Conservation (phyloP, 345 rosid species). For the Kernera saxatilis region DNA sequence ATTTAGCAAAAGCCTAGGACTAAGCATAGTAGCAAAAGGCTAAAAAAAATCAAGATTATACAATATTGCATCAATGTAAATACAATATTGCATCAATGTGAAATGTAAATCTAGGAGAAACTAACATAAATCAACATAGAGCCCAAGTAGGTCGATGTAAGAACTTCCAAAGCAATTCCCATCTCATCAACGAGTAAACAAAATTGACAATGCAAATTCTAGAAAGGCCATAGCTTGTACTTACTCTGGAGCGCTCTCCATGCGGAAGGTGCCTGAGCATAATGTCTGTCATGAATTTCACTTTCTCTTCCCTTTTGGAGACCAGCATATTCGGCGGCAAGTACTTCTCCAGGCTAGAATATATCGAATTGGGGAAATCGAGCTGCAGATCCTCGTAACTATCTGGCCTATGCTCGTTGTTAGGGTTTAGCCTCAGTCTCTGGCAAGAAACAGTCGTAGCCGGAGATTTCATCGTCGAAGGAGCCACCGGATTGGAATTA, state of each 20-base stretch:
- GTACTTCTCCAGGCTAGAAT: conserved; percentile 72
- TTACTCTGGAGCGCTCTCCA: conserved; percentile 75
- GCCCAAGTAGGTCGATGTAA: not conserved
- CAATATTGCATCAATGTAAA: not conserved
- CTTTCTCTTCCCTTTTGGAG: conserved; percentile 52
- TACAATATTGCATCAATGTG: not conserved
- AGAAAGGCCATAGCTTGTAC: not conserved
- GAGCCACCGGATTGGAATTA: not conserved
- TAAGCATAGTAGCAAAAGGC: not conserved
- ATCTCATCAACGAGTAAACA: not conserved
- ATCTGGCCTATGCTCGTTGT: conserved; percentile 64
- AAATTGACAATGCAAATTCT: too few relatives aligned
- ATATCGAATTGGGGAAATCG: conserved; percentile 64
- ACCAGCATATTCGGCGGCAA: conserved; percentile 55
- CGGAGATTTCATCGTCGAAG: not conserved
- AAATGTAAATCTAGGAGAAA: not conserved
- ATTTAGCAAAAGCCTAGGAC: not conserved
- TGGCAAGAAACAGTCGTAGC: conserved; percentile 22
- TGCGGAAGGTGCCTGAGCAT: conserved; percentile 71
- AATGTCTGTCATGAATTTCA: conserved; percentile 69
- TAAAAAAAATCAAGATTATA: not conserved
- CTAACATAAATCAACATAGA: not conserved
- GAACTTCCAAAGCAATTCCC: not conserved
- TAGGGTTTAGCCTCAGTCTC: conserved; percentile 61
- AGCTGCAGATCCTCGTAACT: conserved; percentile 69